A percentile compares a stretch with the other conserved stretches of the same genome.
These are phyloP conservation scores for Pleurostoma richardsiae DNA, from an alignment of 2,329 filamentous ascomycete species.

Conservation along the genomic window DNA sequence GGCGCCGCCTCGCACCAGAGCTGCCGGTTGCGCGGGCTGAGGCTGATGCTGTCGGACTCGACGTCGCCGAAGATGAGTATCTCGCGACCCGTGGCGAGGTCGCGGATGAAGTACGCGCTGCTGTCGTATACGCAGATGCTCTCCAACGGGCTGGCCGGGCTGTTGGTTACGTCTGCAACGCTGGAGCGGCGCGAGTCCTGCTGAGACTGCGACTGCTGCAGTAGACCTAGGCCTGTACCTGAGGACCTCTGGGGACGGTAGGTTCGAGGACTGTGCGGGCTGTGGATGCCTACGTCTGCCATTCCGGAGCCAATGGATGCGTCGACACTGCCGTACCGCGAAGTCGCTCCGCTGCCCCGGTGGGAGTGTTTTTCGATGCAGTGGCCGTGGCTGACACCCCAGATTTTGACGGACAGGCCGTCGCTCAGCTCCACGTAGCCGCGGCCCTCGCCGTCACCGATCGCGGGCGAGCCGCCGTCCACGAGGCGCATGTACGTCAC, in stretches of 20 bases:
- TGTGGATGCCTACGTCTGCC: constrained; percentile 13
- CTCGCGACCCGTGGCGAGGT: constrained; percentile 64
- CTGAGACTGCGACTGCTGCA: constrained; percentile 15
- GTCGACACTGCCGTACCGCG: constrained; percentile 45
- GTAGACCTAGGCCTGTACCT: constrained; percentile 7
- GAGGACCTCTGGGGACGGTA: no score
- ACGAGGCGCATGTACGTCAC: constrained; percentile 85
- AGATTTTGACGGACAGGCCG: constrained; percentile 81
- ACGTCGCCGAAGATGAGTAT: constrained; percentile 94
- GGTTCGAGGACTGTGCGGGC: constrained; percentile 12
- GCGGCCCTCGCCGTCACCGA: constrained; percentile 73
- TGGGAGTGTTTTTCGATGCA: constrained; percentile 73
- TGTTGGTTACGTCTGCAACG: constrained; percentile 1
- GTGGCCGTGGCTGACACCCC: constrained; percentile 83
- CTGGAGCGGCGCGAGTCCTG: constrained; percentile 7
- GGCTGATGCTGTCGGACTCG: constrained; percentile 81
- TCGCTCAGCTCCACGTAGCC: constrained; percentile 89
- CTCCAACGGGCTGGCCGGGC: constrained; percentile 29
- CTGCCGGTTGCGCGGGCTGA: constrained; percentile 72
- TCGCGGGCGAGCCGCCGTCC: constrained; percentile 79
- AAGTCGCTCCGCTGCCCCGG: constrained; percentile 52
- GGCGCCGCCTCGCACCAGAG: constrained; percentile 88
- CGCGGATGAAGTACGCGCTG: constrained; percentile 88
- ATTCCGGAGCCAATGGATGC: constrained; percentile 22
- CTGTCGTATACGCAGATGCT: constrained; percentile 73